Evolutionary conservation across 148 eudicot species (phyloP), one percentile per base, ranked within the genome.

Genomic region (Chenopodium quinoa): DNA sequence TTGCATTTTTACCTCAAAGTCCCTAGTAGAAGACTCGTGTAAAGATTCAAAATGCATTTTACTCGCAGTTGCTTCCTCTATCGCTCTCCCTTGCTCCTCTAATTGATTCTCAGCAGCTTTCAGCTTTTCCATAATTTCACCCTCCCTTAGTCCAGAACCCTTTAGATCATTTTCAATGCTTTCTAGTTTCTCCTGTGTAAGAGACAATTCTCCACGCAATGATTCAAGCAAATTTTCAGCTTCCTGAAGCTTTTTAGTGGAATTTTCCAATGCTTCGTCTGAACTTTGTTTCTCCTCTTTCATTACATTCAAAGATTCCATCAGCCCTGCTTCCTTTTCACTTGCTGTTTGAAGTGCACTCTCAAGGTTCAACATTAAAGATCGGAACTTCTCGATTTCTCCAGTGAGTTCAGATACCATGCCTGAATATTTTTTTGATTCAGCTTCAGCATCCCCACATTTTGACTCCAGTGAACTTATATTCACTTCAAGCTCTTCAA

Each of bases 401-500:
- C 69, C 70, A 79, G 83, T 87, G 77, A 92, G 88, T 82, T 89
- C 90, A 71, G 91, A 86, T 62, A 85, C 86, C 88, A 84, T 90
- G 47, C 78, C 85, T 25, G 87, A 79, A 75, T 85, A 86, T 70
- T 82, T 89, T 86, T 83, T 82, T 7, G 90, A 83, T 47, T 91
- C 97, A 73, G 81, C 89, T 83, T 90, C 93, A 73, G 87, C 78
- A 50, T 86, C 88, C 79, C 47, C 86, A 48, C 87, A 87, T 84
- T 88, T 93, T 75, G 81, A 82, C 80, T 90, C 93, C 71, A 93
- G 76, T 5, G 82, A 58, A 71, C 80, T 85, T 73, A 90, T 85
- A 75, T 91, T 90, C 82, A 82, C 93, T 84, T 91, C 96, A 73
- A 91, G 93, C 82, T 95, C 94, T 84, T 86, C 90, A 23, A 88